A percentile compares a stretch with the other conserved stretches of the same genome.
phyloP scores from a whole-genome alignment of 768 basidiomycete genomes.

The Gymnopilus dilepis region DNA sequence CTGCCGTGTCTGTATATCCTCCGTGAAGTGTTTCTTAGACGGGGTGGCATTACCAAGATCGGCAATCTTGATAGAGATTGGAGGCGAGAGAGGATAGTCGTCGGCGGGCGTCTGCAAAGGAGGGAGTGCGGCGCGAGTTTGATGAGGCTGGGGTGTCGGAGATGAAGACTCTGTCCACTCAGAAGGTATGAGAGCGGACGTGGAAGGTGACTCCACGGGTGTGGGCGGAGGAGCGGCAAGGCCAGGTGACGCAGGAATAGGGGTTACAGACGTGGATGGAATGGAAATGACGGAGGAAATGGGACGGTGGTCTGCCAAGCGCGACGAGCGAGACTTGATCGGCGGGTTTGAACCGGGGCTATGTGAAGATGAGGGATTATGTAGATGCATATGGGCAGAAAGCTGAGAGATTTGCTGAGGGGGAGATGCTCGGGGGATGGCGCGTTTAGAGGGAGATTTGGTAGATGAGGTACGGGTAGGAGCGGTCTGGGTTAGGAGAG shows the following conservation, averaged over 20 bases:
- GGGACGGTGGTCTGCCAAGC: slow-evolving; percentile 23
- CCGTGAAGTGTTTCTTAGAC: slow-evolving; percentile 88
- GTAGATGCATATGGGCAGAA: slow-evolving; percentile 45
- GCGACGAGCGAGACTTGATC: slow-evolving; percentile 27
- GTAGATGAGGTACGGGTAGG: slow-evolving; percentile 41
- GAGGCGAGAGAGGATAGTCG: slow-evolving; percentile 35
- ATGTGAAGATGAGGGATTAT: slow-evolving; percentile 32
- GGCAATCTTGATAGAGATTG: slow-evolving; percentile 89
- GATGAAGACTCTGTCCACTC: not conserved
- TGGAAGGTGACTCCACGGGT: slow-evolving; percentile 37
- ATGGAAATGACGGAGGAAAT: slow-evolving; percentile 17
- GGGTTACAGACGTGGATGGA: slow-evolving; percentile 21
- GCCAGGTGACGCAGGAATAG: slow-evolving; percentile 32
- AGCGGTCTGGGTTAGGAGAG: slow-evolving; percentile 70
- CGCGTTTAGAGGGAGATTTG: slow-evolving; percentile 30
- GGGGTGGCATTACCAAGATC: slow-evolving; percentile 95
- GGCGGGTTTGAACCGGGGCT: slow-evolving; percentile 23
- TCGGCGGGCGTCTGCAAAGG: slow-evolving; percentile 28
- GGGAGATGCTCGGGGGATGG: slow-evolving; percentile 39
- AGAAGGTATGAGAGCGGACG: slow-evolving; percentile 26
- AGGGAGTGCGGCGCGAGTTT: slow-evolving; percentile 25
- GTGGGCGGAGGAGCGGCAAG: slow-evolving; percentile 43
- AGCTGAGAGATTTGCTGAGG: slow-evolving; percentile 46
- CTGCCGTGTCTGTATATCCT: slow-evolving; percentile 96
- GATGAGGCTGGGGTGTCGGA: slow-evolving; percentile 16